A percentile compares a stretch with the other conserved stretches of the same genome.
Evolutionary conservation across 176 grass and related monocot species (phyloP).

Genomic region (Aegilops longissima): DNA sequence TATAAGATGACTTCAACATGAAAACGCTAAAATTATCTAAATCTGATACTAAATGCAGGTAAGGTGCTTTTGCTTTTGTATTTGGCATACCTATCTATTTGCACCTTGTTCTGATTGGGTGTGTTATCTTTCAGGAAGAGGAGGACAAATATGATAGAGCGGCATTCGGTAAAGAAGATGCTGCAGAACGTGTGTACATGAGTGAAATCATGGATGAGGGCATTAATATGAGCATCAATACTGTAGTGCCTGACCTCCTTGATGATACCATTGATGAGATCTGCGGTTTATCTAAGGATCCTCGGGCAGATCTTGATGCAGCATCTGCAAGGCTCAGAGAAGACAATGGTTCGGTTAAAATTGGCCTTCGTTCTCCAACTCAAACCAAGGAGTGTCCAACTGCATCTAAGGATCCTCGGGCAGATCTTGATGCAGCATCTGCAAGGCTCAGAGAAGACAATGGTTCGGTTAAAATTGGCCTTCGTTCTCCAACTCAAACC

Average conservation of each 20-base stretch:
- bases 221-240: slow-evolving; percentile 79
- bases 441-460: slow-evolving; percentile 74
- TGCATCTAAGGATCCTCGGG: slow-evolving; percentile 61
- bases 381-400: slow-evolving; percentile 4
- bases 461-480: slow-evolving; percentile 26
- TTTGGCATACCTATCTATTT: not conserved
- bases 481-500: not conserved
- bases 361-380: not conserved
- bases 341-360: slow-evolving; percentile 36
- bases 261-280: slow-evolving; percentile 54
- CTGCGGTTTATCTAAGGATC: slow-evolving; percentile 51
- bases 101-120: not conserved
- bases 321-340: slow-evolving; percentile 75
- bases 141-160: slow-evolving; percentile 89
- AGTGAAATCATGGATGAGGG: slow-evolving; percentile 76
- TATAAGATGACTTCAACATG: not conserved
- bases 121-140: slow-evolving; percentile 66
- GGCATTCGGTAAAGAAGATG: slow-evolving; percentile 61
- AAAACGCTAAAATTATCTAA: not conserved
- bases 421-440: slow-evolving; percentile 58
- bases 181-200: slow-evolving; percentile 82
- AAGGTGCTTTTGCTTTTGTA: not conserved
- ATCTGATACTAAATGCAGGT: not conserved
- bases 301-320: slow-evolving; percentile 62
- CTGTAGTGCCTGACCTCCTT: slow-evolving; percentile 72